Evolutionary conservation across 2,329 filamentous ascomycete species (phyloP).

Genomic region (Fusarium succisae): DNA sequence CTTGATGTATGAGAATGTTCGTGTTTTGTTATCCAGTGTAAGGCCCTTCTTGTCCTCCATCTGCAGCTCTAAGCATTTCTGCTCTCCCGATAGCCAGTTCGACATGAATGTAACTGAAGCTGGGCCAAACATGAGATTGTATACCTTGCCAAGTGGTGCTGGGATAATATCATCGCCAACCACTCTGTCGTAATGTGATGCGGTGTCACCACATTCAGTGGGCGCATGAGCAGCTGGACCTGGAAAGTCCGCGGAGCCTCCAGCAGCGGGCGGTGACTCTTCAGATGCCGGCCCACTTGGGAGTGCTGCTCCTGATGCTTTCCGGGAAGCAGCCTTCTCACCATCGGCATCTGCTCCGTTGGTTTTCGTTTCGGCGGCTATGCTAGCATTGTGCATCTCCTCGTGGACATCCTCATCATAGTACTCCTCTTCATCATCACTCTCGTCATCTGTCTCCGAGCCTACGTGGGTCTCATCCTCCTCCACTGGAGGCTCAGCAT

Average conservation of each 20-base stretch:
- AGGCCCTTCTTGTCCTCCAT: constrained; percentile 86
- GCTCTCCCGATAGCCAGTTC: constrained; percentile 85
- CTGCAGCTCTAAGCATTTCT: constrained; percentile 88
- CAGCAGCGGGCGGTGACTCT: constrained; percentile 55
- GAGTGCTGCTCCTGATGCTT: constrained; percentile 69
- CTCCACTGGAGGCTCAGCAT: constrained; percentile 53
- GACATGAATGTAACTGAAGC: constrained; percentile 82
- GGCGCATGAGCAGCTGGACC: constrained; percentile 83
- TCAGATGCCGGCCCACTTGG: constrained; percentile 58
- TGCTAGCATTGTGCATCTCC: constrained; percentile 81
- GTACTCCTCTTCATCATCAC: constrained; percentile 68
- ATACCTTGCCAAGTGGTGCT: constrained; percentile 91
- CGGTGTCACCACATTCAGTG: constrained; percentile 84
- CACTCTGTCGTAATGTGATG: constrained; percentile 83
- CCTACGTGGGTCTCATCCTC: constrained; percentile 59
- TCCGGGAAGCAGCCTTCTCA: constrained; percentile 74
- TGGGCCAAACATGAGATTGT: constrained; percentile 86
- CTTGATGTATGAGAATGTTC: constrained; percentile 89
- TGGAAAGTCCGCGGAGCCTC: constrained; percentile 74
- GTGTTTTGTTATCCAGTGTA: constrained; percentile 76
- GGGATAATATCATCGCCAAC: constrained; percentile 87
- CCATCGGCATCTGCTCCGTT: constrained; percentile 57
- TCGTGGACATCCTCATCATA: constrained; percentile 81
- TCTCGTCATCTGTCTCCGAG: constrained; percentile 67
- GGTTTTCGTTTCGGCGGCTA: constrained; percentile 52